phyloP scores from a whole-genome alignment of 192 early-diverging fungal genomes.

The Entomortierella lignicola region DNA sequence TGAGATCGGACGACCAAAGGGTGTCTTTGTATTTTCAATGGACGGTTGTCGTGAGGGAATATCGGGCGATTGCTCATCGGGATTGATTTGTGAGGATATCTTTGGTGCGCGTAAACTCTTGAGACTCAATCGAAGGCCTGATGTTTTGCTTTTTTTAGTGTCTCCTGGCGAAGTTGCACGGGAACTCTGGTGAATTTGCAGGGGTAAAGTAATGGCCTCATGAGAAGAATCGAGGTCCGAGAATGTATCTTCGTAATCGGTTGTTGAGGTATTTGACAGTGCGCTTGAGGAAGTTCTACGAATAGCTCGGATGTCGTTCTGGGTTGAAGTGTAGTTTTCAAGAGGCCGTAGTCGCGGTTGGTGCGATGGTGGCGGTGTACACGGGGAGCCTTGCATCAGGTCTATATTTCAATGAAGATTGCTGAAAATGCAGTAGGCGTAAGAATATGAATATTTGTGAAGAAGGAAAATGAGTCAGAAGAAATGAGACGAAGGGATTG shows the following conservation, averaged over 20 bases:
- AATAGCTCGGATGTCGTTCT: constrained; percentile 8
- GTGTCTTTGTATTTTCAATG: constrained; percentile 4
- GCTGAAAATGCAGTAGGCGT: no score
- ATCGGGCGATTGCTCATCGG: constrained; percentile 37
- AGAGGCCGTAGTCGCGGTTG: background rate
- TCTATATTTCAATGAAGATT: constrained; percentile 2
- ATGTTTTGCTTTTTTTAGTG: constrained; percentile 13
- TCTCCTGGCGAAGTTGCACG: constrained; percentile 37
- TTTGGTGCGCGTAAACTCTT: constrained; percentile 37
- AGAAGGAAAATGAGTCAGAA: background rate
- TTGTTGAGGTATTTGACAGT: constrained; percentile 32
- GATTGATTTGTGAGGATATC: background rate
- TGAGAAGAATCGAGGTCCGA: constrained; percentile 41
- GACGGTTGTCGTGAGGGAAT: constrained; percentile 4
- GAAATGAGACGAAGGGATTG: background rate
- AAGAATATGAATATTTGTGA: background rate
- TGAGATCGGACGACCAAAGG: constrained; percentile 6
- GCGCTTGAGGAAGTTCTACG: constrained; percentile 40
- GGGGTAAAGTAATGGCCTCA: constrained; percentile 20
- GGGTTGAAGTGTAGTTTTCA: background rate
- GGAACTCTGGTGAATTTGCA: constrained; percentile 32
- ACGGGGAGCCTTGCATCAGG: constrained; percentile 11
- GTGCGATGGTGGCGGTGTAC: constrained; percentile 4
- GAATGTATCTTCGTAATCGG: constrained; percentile 47
- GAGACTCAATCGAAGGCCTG: constrained; percentile 39